These are phyloP conservation scores for Paraurostyla sp. DNA, from an alignment of 73 alveolate genomes.

Conservation along the genomic window DNA sequence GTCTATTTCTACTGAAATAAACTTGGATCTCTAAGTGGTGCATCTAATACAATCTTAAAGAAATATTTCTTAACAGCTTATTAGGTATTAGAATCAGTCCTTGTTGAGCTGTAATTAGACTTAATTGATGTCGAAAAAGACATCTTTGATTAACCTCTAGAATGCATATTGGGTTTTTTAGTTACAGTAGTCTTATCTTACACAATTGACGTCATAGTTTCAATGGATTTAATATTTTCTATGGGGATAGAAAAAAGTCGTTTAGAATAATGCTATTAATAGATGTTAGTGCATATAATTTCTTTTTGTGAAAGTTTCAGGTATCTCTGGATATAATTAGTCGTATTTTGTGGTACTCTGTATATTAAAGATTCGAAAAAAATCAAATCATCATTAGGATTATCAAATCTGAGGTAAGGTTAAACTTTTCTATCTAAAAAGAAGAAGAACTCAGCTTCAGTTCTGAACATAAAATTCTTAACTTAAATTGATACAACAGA, in stretches of 20 bases:
- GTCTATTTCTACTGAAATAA: neutral
- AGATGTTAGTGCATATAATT: neutral
- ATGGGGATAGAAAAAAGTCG: slow-evolving; percentile 34
- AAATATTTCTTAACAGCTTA: neutral
- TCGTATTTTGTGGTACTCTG: neutral
- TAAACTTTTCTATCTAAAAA: neutral
- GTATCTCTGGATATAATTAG: slow-evolving; percentile 5
- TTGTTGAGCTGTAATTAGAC: neutral
- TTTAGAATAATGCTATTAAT: neutral
- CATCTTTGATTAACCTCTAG: too few species aligned
- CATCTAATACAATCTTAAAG: slow-evolving; percentile 24
- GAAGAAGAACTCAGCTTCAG: neutral
- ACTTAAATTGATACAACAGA: neutral
- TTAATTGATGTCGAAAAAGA: too few species aligned
- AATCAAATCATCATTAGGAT: neutral
- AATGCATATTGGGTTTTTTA: neutral
- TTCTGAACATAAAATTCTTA: neutral
- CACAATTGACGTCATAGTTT: neutral
- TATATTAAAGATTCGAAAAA: slow-evolving; percentile 13
- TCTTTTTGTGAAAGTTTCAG: neutral
- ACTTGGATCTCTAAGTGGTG: neutral
- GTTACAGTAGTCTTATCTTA: neutral
- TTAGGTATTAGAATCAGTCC: neutral
- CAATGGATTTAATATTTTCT: slow-evolving; percentile 17
- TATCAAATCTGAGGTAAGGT: neutral